These are phyloP conservation scores for Calycina marina DNA, from an alignment of 2,329 filamentous ascomycete genomes.

Conservation along the genomic window DNA sequence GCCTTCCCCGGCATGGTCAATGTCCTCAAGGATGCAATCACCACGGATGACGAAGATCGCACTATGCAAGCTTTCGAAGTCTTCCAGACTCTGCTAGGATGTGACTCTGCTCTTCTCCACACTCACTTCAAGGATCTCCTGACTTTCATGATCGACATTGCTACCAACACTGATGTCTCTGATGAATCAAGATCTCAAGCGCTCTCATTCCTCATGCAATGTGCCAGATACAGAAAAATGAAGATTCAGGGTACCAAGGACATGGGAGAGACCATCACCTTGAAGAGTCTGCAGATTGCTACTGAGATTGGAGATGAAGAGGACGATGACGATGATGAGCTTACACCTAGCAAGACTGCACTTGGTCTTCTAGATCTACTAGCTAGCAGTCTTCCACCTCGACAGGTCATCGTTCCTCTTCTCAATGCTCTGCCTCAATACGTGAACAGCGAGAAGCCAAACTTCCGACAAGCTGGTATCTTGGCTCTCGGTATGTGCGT, in stretches of 20 bases:
- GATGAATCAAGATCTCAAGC: constrained; percentile 83
- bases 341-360: constrained; percentile 72
- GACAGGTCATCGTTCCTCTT: constrained; percentile 85
- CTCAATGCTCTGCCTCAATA: constrained; percentile 76
- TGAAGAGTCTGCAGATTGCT: constrained; percentile 76
- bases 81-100: constrained; percentile 88
- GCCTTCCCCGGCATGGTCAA: constrained; percentile 79
- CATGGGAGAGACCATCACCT: constrained; percentile 74
- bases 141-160: constrained; percentile 84
- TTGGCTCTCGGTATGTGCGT: constrained; percentile 86
- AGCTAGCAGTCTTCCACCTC: constrained; percentile 75
- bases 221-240: constrained; percentile 80
- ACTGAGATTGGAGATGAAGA: constrained; percentile 74
- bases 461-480: constrained; percentile 79
- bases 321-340: constrained; percentile 53
- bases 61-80: constrained; percentile 88
- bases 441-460: constrained; percentile 57
- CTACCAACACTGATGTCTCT: constrained; percentile 59
- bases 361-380: constrained; percentile 81
- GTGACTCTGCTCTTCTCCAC: constrained; percentile 71
- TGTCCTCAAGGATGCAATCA: constrained; percentile 73
- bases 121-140: constrained; percentile 81
- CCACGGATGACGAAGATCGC: constrained; percentile 70
- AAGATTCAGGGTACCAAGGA: constrained; percentile 82
- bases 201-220: constrained; percentile 85